Evolutionary conservation across 768 basidiomycete genomes (phyloP).

Genomic region (Boletus bicolor): DNA sequence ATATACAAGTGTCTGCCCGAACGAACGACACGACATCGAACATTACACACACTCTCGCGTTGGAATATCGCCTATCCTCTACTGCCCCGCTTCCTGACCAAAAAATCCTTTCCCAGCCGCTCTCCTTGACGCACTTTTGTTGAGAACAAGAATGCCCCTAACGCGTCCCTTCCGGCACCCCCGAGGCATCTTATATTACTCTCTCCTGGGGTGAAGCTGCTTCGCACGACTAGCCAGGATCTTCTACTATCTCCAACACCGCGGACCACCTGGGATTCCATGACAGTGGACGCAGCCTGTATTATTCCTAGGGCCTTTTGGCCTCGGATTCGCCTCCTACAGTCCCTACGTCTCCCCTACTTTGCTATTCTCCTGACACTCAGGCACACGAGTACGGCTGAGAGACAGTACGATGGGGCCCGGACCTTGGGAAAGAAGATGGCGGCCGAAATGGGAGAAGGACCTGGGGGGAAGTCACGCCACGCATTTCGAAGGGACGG

Average conservation of each 20-base stretch:
- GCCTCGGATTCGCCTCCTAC: slow-evolving; percentile 40
- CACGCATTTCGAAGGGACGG: slow-evolving; percentile 46
- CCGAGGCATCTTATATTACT: slow-evolving; percentile 50
- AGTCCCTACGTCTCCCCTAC: slow-evolving; percentile 62
- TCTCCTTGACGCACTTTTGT: slow-evolving; percentile 67
- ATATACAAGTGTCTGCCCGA: slow-evolving; percentile 51
- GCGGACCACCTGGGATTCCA: slow-evolving; percentile 25
- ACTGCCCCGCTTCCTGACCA: slow-evolving; percentile 38
- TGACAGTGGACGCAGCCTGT: slow-evolving; percentile 18
- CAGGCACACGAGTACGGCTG: slow-evolving; percentile 49
- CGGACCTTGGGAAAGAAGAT: slow-evolving; percentile 45
- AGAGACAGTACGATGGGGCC: slow-evolving; percentile 54
- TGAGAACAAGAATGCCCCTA: slow-evolving; percentile 38
- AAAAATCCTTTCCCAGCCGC: slow-evolving; percentile 69
- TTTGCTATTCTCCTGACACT: slow-evolving; percentile 36
- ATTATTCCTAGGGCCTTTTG: slow-evolving; percentile 48
- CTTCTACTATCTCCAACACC: slow-evolving; percentile 38
- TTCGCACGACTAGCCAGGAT: slow-evolving; percentile 38
- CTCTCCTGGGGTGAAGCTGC: slow-evolving; percentile 53
- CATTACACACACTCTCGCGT: slow-evolving; percentile 49
- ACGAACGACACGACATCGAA: slow-evolving; percentile 47
- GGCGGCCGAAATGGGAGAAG: slow-evolving; percentile 45
- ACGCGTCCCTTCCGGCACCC: slow-evolving; percentile 37
- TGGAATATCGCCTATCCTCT: slow-evolving; percentile 72
- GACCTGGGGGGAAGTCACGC: slow-evolving; percentile 32